Percentiles rank a stretch among this genome's conserved stretches.
Evolutionary conservation across 2,329 filamentous ascomycete genomes (phyloP).

Genomic region (Pestalotiopsis sp.): DNA sequence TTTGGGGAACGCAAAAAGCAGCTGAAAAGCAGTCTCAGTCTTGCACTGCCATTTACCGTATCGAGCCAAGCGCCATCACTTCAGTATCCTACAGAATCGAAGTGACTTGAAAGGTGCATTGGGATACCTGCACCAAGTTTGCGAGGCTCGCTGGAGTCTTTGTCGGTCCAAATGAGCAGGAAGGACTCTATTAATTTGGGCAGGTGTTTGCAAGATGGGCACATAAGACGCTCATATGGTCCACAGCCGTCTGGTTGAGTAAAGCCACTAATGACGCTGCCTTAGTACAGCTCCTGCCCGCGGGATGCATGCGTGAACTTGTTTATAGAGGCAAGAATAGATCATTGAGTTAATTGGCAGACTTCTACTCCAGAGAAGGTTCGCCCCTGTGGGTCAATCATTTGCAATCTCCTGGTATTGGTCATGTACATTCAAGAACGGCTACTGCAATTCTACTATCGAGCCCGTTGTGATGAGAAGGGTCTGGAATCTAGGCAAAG

Average conservation of each 20-base stretch:
- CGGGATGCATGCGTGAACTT: not conserved
- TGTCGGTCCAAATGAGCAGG: not conserved
- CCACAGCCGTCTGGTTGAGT: not conserved
- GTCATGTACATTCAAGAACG: not conserved
- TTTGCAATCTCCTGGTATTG: not conserved
- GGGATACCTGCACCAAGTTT: not conserved
- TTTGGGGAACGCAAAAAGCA: not conserved
- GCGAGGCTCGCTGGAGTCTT: not conserved
- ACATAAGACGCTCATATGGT: not conserved
- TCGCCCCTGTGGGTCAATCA: not conserved
- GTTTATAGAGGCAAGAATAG: not conserved
- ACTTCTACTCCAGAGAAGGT: not conserved
- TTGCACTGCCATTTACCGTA: not conserved
- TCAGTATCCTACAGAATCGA: not conserved
- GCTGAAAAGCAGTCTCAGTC: not conserved
- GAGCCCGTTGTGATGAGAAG: not conserved
- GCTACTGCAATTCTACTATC: not conserved
- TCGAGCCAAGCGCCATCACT: not conserved
- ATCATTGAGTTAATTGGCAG: not conserved
- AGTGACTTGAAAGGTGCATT: not conserved
- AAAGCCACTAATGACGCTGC: not conserved
- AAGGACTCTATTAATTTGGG: not conserved
- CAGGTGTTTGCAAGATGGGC: not conserved
- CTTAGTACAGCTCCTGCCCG: not conserved
- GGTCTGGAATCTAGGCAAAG: not conserved